Evolutionary conservation across 805 yeast species (phyloP).

Genomic region (Wickerhamia fluorescens): DNA sequence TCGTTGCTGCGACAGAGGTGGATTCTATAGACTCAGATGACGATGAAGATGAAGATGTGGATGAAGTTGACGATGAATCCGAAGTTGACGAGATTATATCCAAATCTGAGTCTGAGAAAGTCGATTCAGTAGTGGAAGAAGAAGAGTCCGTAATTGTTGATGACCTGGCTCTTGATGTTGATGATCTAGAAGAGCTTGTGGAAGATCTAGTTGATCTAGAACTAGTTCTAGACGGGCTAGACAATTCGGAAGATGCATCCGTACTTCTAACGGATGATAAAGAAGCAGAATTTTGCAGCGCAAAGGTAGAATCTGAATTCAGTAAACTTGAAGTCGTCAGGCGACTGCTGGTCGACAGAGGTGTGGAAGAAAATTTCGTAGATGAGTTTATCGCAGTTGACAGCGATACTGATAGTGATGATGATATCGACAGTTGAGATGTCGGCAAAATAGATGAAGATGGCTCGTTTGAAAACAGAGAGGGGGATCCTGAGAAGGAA

Average conservation of each 20-base stretch:
- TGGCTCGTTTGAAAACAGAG: conserved; percentile 3
- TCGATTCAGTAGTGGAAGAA: conserved; percentile 7
- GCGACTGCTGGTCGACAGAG: conserved; percentile 1
- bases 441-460: conserved; percentile 2
- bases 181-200: conserved; percentile 1
- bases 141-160: conserved; percentile 6
- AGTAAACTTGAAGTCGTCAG: not conserved
- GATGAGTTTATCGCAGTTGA: conserved; percentile 2
- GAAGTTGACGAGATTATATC: conserved; percentile 4
- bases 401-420: conserved; percentile 3
- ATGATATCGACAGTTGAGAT: conserved; percentile 4
- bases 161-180: conserved; percentile 3
- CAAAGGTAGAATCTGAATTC: conserved; percentile 3
- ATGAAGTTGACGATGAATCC: conserved; percentile 3
- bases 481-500: not conserved
- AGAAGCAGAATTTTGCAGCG: conserved; percentile 3
- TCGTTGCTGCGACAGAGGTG: conserved; percentile 2
- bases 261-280: conserved; percentile 1
- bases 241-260: conserved; percentile 1
- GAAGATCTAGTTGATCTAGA: conserved; percentile 1
- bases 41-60: conserved; percentile 2
- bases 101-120: too few species aligned
- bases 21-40: conserved; percentile 3
- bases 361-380: not conserved
- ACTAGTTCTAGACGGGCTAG: conserved; percentile 3